Evolutionary conservation across 2,329 filamentous ascomycete species (phyloP).

Genomic region (Lasiodiplodia sp.): DNA sequence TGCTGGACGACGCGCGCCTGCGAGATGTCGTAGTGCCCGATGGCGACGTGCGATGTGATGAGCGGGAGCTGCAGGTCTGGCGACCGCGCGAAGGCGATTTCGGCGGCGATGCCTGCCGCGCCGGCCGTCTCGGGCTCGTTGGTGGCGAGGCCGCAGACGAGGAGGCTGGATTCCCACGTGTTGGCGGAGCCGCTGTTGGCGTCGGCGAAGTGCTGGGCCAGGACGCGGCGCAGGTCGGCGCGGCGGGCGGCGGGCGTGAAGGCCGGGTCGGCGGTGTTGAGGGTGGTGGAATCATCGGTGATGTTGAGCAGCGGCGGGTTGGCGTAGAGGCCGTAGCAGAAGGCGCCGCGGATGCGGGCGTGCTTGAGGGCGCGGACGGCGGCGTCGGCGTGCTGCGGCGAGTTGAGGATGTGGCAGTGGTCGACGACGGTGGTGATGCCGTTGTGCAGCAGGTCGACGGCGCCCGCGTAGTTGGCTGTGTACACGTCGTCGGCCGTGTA

Average conservation of each 20-base stretch:
- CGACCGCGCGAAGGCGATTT: not conserved
- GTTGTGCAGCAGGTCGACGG: not conserved
- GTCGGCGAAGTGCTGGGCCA: not conserved
- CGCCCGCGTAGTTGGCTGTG: not conserved
- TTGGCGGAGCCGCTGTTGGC: not conserved
- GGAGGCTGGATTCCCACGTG: not conserved
- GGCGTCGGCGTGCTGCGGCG: conserved; percentile 11
- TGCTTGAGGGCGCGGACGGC: not conserved
- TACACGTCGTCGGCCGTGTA: not conserved
- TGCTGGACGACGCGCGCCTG: not conserved
- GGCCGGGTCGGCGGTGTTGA: not conserved
- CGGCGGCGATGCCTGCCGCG: not conserved
- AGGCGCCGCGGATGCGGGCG: conserved; percentile 10
- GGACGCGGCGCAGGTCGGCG: not conserved
- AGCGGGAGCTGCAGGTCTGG: not conserved
- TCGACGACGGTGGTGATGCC: conserved; percentile 9
- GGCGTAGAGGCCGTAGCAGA: conserved; percentile 17
- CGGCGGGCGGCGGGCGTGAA: conserved; percentile 15
- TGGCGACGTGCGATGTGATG: conserved; percentile 9
- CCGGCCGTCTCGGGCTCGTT: not conserved
- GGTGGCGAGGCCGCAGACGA: not conserved
- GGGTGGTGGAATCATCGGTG: not conserved
- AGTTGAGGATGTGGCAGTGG: conserved; percentile 6
- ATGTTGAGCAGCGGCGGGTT: not conserved
- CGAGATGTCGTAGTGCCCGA: conserved; percentile 11